Conservation (phyloP, 2,329 filamentous ascomycete species). For the Pestalotiopsis sp. region DNA sequence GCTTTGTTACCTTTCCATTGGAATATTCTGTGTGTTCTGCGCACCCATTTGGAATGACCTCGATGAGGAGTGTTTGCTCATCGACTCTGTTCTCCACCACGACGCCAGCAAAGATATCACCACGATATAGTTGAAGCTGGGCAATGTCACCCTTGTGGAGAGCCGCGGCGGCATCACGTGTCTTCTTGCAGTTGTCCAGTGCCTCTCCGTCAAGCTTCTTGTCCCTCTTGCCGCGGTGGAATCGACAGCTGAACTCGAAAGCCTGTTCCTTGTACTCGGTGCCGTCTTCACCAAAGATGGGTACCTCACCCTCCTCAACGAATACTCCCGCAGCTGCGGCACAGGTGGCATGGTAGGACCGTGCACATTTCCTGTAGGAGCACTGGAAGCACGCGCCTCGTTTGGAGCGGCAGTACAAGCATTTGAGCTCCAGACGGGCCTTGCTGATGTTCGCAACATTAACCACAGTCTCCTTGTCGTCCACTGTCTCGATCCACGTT, state of each 20-base stretch:
- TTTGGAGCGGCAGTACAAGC: conserved; percentile 91
- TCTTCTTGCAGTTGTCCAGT: conserved; percentile 70
- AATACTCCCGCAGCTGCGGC: conserved; percentile 90
- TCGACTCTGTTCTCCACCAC: conserved; percentile 80
- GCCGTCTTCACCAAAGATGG: conserved; percentile 86
- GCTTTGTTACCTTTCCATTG: conserved; percentile 24
- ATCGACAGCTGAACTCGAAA: conserved; percentile 92
- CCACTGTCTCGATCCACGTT: conserved; percentile 77
- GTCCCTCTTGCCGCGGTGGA: conserved; percentile 86
- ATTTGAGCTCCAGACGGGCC: conserved; percentile 87
- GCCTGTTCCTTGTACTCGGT: conserved; percentile 90
- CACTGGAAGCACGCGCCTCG: conserved; percentile 97
- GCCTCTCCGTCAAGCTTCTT: conserved; percentile 71
- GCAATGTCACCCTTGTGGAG: conserved; percentile 76
- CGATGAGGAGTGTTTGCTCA: conserved; percentile 77
- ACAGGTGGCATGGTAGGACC: conserved; percentile 94
- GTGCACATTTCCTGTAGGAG: conserved; percentile 88
- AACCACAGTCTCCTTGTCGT: conserved; percentile 73
- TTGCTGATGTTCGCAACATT: conserved; percentile 84
- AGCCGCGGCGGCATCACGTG: conserved; percentile 68
- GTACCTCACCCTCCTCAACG: conserved; percentile 83
- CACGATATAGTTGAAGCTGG: conserved; percentile 81
- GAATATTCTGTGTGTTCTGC: conserved; percentile 14
- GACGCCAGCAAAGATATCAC: conserved; percentile 88
- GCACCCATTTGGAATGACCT: conserved; percentile 83